Evolutionary conservation across 345 rosid species (phyloP).

Genomic region (Firmiana major): DNA sequence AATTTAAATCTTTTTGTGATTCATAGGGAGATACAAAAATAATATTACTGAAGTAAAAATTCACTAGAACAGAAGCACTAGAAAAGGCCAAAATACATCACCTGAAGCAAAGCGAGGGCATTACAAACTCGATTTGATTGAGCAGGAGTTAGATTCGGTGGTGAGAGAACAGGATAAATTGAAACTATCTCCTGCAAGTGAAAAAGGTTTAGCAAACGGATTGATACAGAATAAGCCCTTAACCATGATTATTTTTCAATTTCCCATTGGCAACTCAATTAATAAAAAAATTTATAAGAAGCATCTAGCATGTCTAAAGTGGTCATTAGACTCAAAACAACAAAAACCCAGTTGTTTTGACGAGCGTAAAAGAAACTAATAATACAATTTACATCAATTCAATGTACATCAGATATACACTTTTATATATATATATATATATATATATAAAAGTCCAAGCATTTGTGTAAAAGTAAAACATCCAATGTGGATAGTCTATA

Average conservation of each 20-base stretch:
- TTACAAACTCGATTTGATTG: slow-evolving; percentile 98
- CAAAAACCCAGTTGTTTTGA: neutral
- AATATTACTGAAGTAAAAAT: slow-evolving; percentile 7
- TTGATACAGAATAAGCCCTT: neutral
- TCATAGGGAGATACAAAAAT: neutral
- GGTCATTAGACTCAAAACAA: neutral
- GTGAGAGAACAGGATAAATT: slow-evolving; percentile 90
- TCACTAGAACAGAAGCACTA: neutral
- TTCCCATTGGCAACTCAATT: neutral
- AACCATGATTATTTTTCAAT: neutral
- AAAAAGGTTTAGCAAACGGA: neutral
- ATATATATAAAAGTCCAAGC: no score
- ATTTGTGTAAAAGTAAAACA: no score
- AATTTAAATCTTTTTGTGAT: no score
- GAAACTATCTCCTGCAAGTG: slow-evolving; percentile 86
- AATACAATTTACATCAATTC: no score
- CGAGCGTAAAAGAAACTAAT: neutral
- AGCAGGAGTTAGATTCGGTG: slow-evolving; percentile 82
- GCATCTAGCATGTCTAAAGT: neutral
- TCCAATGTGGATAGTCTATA: no score
- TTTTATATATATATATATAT: no score
- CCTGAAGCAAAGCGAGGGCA: slow-evolving; percentile 99
- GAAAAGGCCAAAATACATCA: slow-evolving; percentile 12
- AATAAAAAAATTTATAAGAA: neutral
- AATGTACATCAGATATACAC: neutral